Base-by-base conservation (phyloP, 345 rosid genomes). In the Rhodamnia rubescens region DNA sequence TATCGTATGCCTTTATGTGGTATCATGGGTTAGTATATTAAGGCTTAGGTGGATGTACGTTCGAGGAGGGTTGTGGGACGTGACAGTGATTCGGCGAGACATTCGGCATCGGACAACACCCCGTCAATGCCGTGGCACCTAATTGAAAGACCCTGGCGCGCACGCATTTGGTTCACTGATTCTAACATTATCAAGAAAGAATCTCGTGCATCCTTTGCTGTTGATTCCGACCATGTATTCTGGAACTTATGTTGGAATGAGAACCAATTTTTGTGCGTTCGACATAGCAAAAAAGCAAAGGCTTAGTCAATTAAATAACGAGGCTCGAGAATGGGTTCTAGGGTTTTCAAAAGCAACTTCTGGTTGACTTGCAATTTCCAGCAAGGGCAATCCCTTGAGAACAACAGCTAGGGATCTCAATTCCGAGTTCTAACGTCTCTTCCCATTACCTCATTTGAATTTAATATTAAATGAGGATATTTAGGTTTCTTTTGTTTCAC, bases 271-370 rank as follows among this genome's bases (percentile, higher is more conserved):
- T 97, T 69, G 95, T 85, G 64, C 84, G 93, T 32, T 50, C 44
- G 10, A 96, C 92, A 64, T 93, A 88, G 26, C 95, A 93, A 14
- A 94, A 93, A 54, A 89, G 93, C 86, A 96, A 88, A 78, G 95
- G 93, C 0, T 94, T 91, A 6, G 96, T 94, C 82, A 95, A 95
- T 90, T 0, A 97, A 92, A 87, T 96, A 96, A 27, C 92, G 95
- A 80, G 93, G 90, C 87, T 95, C 87, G 91, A 96, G 50, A 47
- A 47, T 9, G 50, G 50, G 50, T 8, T 47, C 50, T 47, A 8
- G 50, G 1, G 50, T 47, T 47, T 47, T 47, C 50, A 47, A 47
- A 47, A 47, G 50, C 50, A 47, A 47, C 50, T 47, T 47, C 50
- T 47, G 11, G 50, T 47, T 9, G 50, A 47, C 50, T 10, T 47